phyloP scores from a whole-genome alignment of 1,284 basidiomycete species.

The Ceratobasidium sp. region DNA sequence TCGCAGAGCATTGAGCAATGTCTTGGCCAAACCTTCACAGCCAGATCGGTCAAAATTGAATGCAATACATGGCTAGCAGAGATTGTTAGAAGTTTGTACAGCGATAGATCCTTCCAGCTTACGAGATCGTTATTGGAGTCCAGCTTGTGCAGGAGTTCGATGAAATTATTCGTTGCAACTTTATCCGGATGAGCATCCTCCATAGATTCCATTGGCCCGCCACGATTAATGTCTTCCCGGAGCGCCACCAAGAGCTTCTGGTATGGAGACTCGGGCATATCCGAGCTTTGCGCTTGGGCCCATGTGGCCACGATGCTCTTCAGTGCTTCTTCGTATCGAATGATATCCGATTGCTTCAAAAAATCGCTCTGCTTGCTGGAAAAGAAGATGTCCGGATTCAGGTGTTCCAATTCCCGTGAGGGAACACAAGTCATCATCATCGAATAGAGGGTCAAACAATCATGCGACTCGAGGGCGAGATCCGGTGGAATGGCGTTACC shows the following conservation, averaged over 20 bases:
- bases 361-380: conserved; percentile 45
- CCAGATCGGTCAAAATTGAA: conserved; percentile 68
- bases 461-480: conserved; percentile 64
- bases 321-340: conserved; percentile 62
- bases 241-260: conserved; percentile 54
- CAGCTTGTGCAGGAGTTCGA: conserved; percentile 62
- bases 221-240: conserved; percentile 47
- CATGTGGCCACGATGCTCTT: conserved; percentile 56
- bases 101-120: conserved; percentile 43
- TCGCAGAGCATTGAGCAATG: conserved; percentile 52
- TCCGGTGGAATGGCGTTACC: conserved; percentile 61
- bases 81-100: conserved; percentile 21
- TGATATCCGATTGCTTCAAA: conserved; percentile 63
- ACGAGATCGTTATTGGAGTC: conserved; percentile 60
- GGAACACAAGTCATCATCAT: conserved; percentile 50
- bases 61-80: conserved; percentile 63
- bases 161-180: conserved; percentile 50
- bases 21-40: conserved; percentile 62
- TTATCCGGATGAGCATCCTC: not conserved
- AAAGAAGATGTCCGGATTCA: conserved; percentile 61
- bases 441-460: conserved; percentile 60
- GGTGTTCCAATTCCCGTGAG: conserved; percentile 46
- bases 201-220: not conserved
- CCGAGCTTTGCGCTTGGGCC: conserved; percentile 52
- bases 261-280: conserved; percentile 50